These are phyloP conservation scores for Linnemannia elongata DNA, from an alignment of 192 early-diverging fungal genomes.

Conservation along the genomic window DNA sequence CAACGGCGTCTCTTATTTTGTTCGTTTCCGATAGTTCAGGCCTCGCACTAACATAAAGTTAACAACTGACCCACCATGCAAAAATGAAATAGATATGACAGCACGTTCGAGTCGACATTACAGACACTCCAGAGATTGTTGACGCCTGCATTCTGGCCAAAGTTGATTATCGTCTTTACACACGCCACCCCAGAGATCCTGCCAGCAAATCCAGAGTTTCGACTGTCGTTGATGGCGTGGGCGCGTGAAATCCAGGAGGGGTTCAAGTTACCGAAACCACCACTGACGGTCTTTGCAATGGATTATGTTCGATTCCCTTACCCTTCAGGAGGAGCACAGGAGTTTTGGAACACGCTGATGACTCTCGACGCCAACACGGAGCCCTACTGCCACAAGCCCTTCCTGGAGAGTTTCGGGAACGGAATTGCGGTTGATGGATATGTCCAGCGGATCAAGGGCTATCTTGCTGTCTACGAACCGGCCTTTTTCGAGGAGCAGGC, in stretches of 20 bases:
- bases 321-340: conserved; percentile 44
- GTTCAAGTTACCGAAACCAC: conserved; percentile 42
- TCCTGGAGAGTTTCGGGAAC: conserved; percentile 43
- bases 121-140: conserved; percentile 43
- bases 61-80: not conserved
- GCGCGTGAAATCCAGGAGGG: conserved; percentile 47
- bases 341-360: conserved; percentile 51
- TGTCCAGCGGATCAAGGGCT: conserved; percentile 47
- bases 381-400: conserved; percentile 37
- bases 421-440: conserved; percentile 46
- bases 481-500: conserved; percentile 51
- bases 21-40: not conserved
- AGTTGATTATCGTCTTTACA: conserved; percentile 47
- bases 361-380: conserved; percentile 51
- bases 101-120: conserved; percentile 45
- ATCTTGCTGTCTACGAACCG: conserved; percentile 45
- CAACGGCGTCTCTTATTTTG: not conserved
- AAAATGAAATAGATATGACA: conserved; percentile 41
- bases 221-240: conserved; percentile 36
- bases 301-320: conserved; percentile 50
- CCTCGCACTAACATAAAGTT: not conserved
- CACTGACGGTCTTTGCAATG: conserved; percentile 42
- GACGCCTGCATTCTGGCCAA: conserved; percentile 53
- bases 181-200: conserved; percentile 48
- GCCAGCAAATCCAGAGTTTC: conserved; percentile 18